Evolutionary conservation across 331 rosid genomes (phyloP).

Genomic region (Quercus phellos): DNA sequence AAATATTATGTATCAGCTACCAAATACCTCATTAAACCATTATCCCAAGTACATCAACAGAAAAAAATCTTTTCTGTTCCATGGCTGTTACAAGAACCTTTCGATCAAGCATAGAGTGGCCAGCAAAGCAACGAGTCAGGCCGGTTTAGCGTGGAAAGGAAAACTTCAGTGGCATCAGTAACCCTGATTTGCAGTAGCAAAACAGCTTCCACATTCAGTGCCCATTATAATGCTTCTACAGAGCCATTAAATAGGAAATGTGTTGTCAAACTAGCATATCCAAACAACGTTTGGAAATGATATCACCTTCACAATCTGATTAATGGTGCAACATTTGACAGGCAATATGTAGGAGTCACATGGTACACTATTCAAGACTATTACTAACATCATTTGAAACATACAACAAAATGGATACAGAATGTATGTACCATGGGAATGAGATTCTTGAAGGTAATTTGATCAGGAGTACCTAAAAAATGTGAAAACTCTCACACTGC

Average conservation of each 20-base stretch:
- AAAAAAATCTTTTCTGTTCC: not conserved
- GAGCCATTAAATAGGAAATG: slow-evolving; percentile 10
- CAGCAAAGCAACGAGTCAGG: not conserved
- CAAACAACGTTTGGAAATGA: slow-evolving; percentile 7
- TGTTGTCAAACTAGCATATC: not conserved
- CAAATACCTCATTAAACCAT: too few relatives aligned
- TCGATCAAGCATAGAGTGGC: not conserved
- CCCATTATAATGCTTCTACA: slow-evolving; percentile 14
- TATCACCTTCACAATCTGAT: not conserved
- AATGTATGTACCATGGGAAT: slow-evolving; percentile 8
- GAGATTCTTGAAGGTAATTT: slow-evolving; percentile 26
- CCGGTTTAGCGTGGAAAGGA: not conserved
- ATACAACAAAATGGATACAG: slow-evolving; percentile 13
- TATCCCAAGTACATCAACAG: not conserved
- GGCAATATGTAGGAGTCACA: slow-evolving; percentile 26
- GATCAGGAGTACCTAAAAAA: slow-evolving; percentile 35
- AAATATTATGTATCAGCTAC: not conserved
- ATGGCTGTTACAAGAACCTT: not conserved
- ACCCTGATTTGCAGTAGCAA: not conserved
- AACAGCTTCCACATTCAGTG: not conserved
- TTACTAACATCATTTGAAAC: slow-evolving; percentile 23
- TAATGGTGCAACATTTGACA: slow-evolving; percentile 11
- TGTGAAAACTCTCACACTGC: slow-evolving; percentile 34
- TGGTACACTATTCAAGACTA: slow-evolving; percentile 33
- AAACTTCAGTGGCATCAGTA: not conserved